Conservation (phyloP, 139 green algal species). For the Chlorella sp. region DNA sequence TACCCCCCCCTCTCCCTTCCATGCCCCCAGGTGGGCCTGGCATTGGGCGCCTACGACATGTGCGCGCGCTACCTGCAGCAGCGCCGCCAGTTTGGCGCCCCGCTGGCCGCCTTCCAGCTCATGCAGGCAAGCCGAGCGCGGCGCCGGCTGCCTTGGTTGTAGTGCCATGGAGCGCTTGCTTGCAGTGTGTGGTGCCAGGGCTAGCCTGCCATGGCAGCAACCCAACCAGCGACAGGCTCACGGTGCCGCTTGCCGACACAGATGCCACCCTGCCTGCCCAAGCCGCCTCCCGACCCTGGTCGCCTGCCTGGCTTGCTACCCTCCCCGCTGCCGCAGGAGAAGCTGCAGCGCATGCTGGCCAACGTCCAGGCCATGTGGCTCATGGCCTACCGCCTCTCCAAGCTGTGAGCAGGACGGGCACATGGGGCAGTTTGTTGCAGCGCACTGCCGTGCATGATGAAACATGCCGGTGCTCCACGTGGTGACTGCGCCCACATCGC, state of each 20-base stretch:
- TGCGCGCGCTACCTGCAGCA: conserved; percentile 79
- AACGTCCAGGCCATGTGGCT: conserved; percentile 85
- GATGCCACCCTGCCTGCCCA: conserved; percentile 2
- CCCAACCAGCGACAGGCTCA: too few species aligned
- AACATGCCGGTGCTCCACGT: too few species aligned
- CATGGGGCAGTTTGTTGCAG: too few species aligned
- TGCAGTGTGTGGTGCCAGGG: too few species aligned
- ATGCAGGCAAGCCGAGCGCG: conserved; percentile 26
- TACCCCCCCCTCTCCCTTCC: too few species aligned
- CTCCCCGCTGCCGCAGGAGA: conserved; percentile 71
- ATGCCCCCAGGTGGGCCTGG: conserved; percentile 69
- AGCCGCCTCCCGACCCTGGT: too few species aligned
- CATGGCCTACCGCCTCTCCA: conserved; percentile 80
- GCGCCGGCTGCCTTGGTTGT: too few species aligned
- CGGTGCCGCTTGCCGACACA: neutral
- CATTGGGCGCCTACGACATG: conserved; percentile 93
- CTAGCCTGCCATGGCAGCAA: too few species aligned
- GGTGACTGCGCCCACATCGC: too few species aligned
- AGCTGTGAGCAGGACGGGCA: conserved; percentile 57
- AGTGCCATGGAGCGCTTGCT: too few species aligned
- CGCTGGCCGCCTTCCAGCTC: conserved; percentile 87
- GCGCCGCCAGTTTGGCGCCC: conserved; percentile 87
- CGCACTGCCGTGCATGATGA: too few species aligned
- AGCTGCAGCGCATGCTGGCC: conserved; percentile 88
- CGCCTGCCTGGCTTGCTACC: neutral